Evolutionary conservation across 805 yeast genomes (phyloP), one percentile per base, ranked within the genome.

Genomic region (Metschnikowia orientalis): DNA sequence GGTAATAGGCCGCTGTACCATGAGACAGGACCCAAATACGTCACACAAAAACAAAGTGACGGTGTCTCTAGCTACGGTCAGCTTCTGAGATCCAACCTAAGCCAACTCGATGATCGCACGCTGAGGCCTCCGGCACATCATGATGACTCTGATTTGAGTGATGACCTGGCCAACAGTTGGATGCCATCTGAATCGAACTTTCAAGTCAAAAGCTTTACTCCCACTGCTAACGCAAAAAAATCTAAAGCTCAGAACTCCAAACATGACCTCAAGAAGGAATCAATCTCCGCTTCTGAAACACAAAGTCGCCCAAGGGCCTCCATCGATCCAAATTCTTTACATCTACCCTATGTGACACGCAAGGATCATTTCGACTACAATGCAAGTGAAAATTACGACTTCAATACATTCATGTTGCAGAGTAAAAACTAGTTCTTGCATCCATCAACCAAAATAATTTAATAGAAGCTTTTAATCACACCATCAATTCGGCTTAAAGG

Each of bases 351-450:
- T 12, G 12, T 16, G 11, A 22, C 26, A 17, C 32, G 17, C 9
- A 16, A 25, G 5, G 49, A 50, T 34, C 61, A 62, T 40, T 64
- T 61, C 37, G 69, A 64, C 38, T 64, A 64, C 36, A 39, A 58
- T 4, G 32, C 44, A 1, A 41, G 39, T 26, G 57, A 47, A n/a
- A 51, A 48, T 25, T 64, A 63, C 35, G 67, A 64, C 44, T 63
- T 64, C 32, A 50, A 54, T 31, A 53, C 64, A 4, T 64, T 57
- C 34, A 63, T 63, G 58, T 53, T 53, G 27, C 63, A 52, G 17
- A 29, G 16, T 16, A 29, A 22, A 10, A 15, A 29, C 17, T 29
- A 22, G 20, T 13, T 8, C 19, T 7, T 7, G 21, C 5, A 24
- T 19, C 12, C 13, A n/a, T 22, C 13, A n/a, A 10, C 14, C 3